Conservation (phyloP, 2,329 filamentous ascomycete genomes). For the Lasiodiplodia citricola region DNA sequence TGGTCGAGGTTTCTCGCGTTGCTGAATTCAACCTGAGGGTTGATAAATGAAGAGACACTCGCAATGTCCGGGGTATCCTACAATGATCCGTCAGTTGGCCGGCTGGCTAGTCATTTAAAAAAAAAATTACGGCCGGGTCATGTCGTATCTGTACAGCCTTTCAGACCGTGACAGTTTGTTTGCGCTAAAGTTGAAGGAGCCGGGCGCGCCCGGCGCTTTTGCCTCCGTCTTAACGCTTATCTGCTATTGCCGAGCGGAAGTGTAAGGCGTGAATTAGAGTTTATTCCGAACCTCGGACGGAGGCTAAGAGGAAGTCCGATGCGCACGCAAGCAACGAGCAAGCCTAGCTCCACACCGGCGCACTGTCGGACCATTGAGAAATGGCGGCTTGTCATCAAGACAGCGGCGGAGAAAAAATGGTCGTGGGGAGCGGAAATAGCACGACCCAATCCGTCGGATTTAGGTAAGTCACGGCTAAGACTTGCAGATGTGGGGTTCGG, state of each 20-base stretch:
- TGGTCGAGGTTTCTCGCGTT: too few relatives aligned
- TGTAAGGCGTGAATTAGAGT: not conserved
- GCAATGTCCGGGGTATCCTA: too few relatives aligned
- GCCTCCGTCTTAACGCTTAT: not conserved
- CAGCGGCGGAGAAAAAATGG: not conserved
- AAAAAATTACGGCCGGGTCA: not conserved
- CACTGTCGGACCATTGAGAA: not conserved
- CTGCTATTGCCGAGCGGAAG: not conserved
- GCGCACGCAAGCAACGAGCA: not conserved
- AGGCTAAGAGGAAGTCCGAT: not conserved
- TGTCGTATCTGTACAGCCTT: not conserved
- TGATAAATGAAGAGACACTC: too few relatives aligned
- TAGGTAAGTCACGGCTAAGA: constrained; percentile 3
- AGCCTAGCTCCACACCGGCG: not conserved
- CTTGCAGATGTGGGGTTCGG: constrained; percentile 18
- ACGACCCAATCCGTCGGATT: constrained; percentile 10
- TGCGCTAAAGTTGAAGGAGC: not conserved
- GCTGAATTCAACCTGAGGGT: too few relatives aligned
- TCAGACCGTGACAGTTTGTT: not conserved
- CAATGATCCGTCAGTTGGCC: not conserved
- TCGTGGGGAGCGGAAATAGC: constrained; percentile 5
- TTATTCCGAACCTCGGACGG: not conserved
- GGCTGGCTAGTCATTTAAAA: not conserved
- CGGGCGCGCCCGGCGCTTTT: not conserved
- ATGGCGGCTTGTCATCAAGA: not conserved